Base-by-base conservation (phyloP, 441 rosid species). In the Pelargonium cotyledonis region DNA sequence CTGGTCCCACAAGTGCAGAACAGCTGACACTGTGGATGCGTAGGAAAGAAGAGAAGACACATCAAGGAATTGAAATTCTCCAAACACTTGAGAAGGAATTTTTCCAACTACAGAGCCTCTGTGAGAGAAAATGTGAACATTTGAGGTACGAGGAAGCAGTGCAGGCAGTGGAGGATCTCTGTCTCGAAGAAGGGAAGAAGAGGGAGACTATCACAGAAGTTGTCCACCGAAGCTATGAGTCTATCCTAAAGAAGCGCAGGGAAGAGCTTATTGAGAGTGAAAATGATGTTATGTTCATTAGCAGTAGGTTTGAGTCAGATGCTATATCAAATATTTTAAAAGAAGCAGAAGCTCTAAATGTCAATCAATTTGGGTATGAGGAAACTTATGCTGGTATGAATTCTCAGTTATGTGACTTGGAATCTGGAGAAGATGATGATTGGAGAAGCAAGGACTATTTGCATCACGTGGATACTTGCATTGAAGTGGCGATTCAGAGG, bases 161-260 rank as follows among this genome's bases (percentile, higher is more conserved):
- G 87, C 96, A 89, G 80, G 77, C 82, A 66, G 76, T 91, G 70
- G 95, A 89, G 80, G 87, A 82, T 78, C 89, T 87, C 46, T 88
- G 94, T 76, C 85, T 86, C 68, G 89, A 91, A 77, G 97, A 89
- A 85, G 83, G 86, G 67, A 86, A 89, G 83, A 94, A 75, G 81
- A 85, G 88, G 78, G 94, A 85, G 81, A 74, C 76, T 62, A 76
- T 80, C 67, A 78, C 80, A 62, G 88, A 76, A 69, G 80, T 81
- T 76, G 82, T 72, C 65, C 72, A 74, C 75, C 80, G 77, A 77
- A 83, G 89, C 88, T 88, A 81, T 77, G 87, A 86, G 29, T 78
- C 85, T 75, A 82, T 82, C 65, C 87, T 94, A 64, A 85, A 83
- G 76, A 88, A 78, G 80, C 82, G 96, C 80, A 86, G 80, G 78